Conservation (phyloP, 2,329 filamentous ascomycete genomes). For the Lasiodiplodia sp. region DNA sequence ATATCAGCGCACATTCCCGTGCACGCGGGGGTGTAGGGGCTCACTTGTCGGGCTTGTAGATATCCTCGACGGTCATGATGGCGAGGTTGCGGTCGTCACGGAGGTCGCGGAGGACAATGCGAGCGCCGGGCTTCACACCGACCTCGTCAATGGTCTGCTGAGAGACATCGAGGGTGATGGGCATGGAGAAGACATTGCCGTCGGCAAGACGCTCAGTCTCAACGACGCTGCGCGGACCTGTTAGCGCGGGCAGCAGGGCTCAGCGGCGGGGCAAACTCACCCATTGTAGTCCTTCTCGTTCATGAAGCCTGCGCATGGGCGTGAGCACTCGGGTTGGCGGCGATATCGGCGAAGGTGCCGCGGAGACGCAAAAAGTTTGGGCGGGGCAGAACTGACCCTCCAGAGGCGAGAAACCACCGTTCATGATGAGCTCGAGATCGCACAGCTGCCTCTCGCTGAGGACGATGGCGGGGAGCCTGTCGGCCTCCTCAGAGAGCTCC, state of each 20-base stretch:
- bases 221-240: slow-evolving; percentile 71
- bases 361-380: slow-evolving; percentile 20
- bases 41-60: slow-evolving; percentile 96
- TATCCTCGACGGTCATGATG: slow-evolving; percentile 93
- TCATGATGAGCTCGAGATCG: slow-evolving; percentile 96
- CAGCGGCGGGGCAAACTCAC: slow-evolving; percentile 58
- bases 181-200: slow-evolving; percentile 94
- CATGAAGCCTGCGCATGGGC: slow-evolving; percentile 78
- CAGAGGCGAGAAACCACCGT: slow-evolving; percentile 95
- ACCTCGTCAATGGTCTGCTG: slow-evolving; percentile 76
- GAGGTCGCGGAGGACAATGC: slow-evolving; percentile 90
- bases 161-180: slow-evolving; percentile 89
- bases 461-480: slow-evolving; percentile 81
- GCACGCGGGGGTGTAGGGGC: slow-evolving; percentile 40
- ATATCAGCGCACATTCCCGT: slow-evolving; percentile 37
- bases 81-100: slow-evolving; percentile 95
- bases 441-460: slow-evolving; percentile 95
- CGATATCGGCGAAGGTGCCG: slow-evolving; percentile 24
- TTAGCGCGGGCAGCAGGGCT: slow-evolving; percentile 38
- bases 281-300: slow-evolving; percentile 96
- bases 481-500: slow-evolving; percentile 83
- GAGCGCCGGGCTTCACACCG: slow-evolving; percentile 78
- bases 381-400: slow-evolving; percentile 71
- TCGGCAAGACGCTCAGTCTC: slow-evolving; percentile 84
- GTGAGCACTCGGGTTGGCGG: slow-evolving; percentile 33